phyloP scores from a whole-genome alignment of 2,329 filamentous ascomycete species.

The Thelonectria olida region DNA sequence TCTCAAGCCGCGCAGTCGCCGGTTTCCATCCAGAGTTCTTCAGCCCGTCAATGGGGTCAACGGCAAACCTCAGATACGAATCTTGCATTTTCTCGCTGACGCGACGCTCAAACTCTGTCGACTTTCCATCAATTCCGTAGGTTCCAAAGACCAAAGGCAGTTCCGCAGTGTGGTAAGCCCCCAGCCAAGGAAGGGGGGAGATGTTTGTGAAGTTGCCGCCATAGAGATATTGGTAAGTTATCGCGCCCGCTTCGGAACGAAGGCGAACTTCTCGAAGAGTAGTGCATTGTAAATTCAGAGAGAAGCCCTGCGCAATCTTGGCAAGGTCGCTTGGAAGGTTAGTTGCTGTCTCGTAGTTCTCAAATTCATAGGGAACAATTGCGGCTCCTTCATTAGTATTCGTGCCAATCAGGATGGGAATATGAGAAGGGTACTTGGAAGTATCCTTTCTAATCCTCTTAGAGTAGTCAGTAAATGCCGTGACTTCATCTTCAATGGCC shows the following conservation, averaged over 20 bases:
- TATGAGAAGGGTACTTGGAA: neutral
- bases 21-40: slow-evolving; percentile 10
- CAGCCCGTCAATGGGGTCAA: slow-evolving; percentile 18
- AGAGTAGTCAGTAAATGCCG: slow-evolving; percentile 21
- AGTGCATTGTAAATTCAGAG: slow-evolving; percentile 25
- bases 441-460: neutral
- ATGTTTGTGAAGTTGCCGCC: slow-evolving; percentile 32
- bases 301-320: slow-evolving; percentile 13
- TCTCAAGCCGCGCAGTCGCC: neutral
- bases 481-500: slow-evolving; percentile 22
- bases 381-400: slow-evolving; percentile 30
- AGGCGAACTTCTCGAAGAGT: slow-evolving; percentile 22
- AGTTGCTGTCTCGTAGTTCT: slow-evolving; percentile 22
- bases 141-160: slow-evolving; percentile 32
- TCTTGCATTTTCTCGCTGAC: slow-evolving; percentile 31
- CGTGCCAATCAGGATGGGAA: slow-evolving; percentile 28
- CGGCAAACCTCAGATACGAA: slow-evolving; percentile 23
- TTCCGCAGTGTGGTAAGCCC: slow-evolving; percentile 29
- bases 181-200: slow-evolving; percentile 29
- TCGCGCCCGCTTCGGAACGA: slow-evolving; percentile 21
- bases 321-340: slow-evolving; percentile 16
- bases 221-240: slow-evolving; percentile 30
- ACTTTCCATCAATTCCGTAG: slow-evolving; percentile 1
- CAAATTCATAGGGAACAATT: slow-evolving; percentile 25
- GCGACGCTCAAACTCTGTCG: slow-evolving; percentile 18